Evolutionary conservation across 169 alveolate genomes (phyloP).

Genomic region (Eimeria praecox): DNA sequence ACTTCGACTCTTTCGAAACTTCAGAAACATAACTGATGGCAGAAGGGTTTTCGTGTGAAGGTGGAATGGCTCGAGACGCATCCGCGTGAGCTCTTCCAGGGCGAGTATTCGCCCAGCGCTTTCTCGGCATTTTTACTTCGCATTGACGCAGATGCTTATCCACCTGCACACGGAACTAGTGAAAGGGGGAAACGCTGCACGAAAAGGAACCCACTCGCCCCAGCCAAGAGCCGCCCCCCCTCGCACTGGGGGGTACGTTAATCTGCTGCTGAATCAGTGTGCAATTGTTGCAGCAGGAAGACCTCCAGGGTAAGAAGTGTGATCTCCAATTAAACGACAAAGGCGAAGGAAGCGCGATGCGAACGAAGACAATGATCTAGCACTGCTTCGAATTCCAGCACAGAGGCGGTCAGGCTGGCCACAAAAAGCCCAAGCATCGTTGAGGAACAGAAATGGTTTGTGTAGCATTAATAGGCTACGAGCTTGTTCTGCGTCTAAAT

Average conservation of each 20-base stretch:
- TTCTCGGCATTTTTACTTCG: slow-evolving; percentile 43
- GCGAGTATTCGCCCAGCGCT: slow-evolving; percentile 52
- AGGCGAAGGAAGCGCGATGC: background rate
- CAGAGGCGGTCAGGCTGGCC: background rate
- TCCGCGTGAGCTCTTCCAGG: background rate
- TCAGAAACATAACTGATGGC: background rate
- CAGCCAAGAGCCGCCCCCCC: background rate
- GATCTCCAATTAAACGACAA: background rate
- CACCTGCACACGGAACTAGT: background rate
- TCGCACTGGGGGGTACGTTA: background rate
- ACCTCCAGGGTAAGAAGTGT: background rate
- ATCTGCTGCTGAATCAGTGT: background rate
- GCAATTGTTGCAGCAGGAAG: background rate
- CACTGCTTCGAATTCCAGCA: slow-evolving; percentile 18
- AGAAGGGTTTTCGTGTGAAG: background rate
- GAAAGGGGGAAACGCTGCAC: background rate
- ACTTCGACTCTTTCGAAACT: background rate
- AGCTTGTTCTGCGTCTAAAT: background rate
- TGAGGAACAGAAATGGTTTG: background rate
- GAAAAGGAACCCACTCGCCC: background rate
- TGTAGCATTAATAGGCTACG: background rate
- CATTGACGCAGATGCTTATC: slow-evolving; percentile 5
- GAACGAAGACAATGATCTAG: background rate
- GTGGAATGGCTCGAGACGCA: background rate
- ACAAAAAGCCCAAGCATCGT: background rate